Percentiles rank a stretch among this genome's conserved stretches.
Evolutionary conservation across 1,284 basidiomycete genomes (phyloP).

Genomic region (Puccinia coronata): DNA sequence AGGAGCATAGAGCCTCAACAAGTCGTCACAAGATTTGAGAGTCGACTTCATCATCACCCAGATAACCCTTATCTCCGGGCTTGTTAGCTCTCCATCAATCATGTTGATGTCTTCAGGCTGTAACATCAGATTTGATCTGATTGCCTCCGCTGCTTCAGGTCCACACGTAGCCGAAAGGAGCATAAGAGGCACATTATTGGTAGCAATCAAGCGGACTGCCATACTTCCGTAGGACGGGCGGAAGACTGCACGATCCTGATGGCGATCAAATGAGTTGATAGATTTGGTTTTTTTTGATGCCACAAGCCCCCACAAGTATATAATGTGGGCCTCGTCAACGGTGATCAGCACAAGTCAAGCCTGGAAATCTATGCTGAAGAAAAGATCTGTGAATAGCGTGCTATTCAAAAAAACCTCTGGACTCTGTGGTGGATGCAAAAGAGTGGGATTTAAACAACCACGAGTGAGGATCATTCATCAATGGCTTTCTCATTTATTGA

Average conservation of each 20-base stretch:
- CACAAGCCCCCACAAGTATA: constrained; percentile 15
- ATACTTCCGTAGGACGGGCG: background rate
- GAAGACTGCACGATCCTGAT: background rate
- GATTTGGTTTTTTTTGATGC: background rate
- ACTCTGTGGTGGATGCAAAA: too few species aligned
- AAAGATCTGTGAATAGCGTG: background rate
- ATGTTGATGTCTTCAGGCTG: too few species aligned
- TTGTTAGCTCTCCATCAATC: background rate
- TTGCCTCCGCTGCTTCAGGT: background rate
- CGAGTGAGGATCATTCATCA: background rate
- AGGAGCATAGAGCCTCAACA: too few species aligned
- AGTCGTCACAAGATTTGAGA: too few species aligned
- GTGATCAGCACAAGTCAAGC: background rate
- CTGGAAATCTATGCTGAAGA: constrained; percentile 2
- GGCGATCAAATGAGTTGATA: background rate
- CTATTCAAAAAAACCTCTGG: constrained; percentile 29
- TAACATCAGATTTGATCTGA: background rate
- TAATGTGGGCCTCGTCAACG: too few species aligned
- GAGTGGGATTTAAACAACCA: too few species aligned
- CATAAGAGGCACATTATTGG: background rate
- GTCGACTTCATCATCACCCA: too few species aligned
- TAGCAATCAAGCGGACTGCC: background rate
- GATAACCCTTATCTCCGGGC: background rate
- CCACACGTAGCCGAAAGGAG: background rate
- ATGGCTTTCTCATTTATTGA: background rate